phyloP scores from a whole-genome alignment of 805 yeast species.

The Yarrowia osloensis region DNA sequence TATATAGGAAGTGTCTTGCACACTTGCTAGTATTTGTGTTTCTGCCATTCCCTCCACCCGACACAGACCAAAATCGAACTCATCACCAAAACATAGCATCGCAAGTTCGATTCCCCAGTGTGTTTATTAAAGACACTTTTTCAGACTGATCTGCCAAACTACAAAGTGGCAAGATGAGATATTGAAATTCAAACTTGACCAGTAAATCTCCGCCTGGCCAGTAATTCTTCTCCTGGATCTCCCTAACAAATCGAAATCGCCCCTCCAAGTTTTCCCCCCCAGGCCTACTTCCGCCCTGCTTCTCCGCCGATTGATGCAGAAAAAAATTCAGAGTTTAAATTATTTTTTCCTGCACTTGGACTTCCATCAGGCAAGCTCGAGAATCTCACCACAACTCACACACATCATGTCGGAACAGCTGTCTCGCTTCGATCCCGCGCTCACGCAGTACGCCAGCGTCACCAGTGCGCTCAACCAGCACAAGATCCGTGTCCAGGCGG shows the following conservation, averaged over 20 bases:
- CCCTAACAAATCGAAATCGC: too few relatives aligned
- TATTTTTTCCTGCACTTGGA: constrained; percentile 25
- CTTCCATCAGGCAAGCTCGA: constrained; percentile 8
- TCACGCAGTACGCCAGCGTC: constrained; percentile 65
- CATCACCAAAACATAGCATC: background rate
- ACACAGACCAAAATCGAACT: background rate
- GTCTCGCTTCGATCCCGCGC: constrained; percentile 57
- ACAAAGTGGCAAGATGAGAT: too few relatives aligned
- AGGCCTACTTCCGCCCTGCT: too few relatives aligned
- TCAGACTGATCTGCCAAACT: too few relatives aligned
- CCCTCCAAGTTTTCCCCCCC: too few relatives aligned
- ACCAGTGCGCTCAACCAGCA: constrained; percentile 70
- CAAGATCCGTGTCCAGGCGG: constrained; percentile 63
- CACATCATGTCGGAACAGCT: constrained; percentile 28
- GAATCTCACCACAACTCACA: background rate
- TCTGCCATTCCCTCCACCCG: too few relatives aligned
- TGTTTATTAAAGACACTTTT: too few relatives aligned
- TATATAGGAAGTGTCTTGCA: too few relatives aligned
- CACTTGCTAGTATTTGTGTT: too few relatives aligned
- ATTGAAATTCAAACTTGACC: too few relatives aligned
- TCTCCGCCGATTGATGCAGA: background rate
- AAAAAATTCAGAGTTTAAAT: constrained; percentile 26
- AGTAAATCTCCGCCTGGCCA: too few relatives aligned
- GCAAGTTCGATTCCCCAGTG: background rate
- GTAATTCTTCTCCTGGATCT: too few relatives aligned